Evolutionary conservation across 2,329 filamentous ascomycete genomes (phyloP), one percentile per base, ranked within the genome.

Genomic region (Emericellopsis atlantica): DNA sequence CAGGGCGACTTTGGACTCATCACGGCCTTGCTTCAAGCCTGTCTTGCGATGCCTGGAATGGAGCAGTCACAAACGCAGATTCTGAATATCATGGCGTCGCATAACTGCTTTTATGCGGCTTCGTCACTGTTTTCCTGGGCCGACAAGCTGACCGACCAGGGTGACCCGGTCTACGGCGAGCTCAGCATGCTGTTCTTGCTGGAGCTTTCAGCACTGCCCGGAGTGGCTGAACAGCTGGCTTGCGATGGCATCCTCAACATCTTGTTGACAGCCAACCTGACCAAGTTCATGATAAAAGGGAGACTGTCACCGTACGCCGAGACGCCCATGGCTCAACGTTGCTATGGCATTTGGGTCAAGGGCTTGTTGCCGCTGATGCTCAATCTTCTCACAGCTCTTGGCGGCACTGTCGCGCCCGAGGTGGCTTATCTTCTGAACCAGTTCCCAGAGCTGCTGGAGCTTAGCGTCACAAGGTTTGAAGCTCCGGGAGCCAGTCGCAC

Each of bases 91-190:
- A 69, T 87, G 67, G 68, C 74, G 1, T 75, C 76, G 37, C 79
- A 88, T 54, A 79, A 84, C 47, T 81, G 81, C 1, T 72, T 86
- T 36, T 84, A 90, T 51, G 84, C 88, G 45, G 89, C 88, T 1
- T 80, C 82, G 6, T 87, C 84, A 29, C 72, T 98, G 5, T 96
- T 90, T 61, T 95, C 88, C 0, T 98, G 92, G 92, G 78, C 90
- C 4, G 88, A 96, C 58, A 79, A 81, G 48, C 71, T 96, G 21
- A 75, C 82, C 1, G 72, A 82, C 31, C 74, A 82, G 43, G 78
- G 80, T 23, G 90, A 96, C 54, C 90, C 92, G 0, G 69, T 96
- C 24, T 96, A 95, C 58, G 92, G 89, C 47, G 89, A 95, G 55
- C 74, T 95, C n/a, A 85, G 84, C 51, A 73, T 95, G 33, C 72